Base-by-base conservation (phyloP, 1,284 basidiomycete genomes). In the Rhodotorula sp. region DNA sequence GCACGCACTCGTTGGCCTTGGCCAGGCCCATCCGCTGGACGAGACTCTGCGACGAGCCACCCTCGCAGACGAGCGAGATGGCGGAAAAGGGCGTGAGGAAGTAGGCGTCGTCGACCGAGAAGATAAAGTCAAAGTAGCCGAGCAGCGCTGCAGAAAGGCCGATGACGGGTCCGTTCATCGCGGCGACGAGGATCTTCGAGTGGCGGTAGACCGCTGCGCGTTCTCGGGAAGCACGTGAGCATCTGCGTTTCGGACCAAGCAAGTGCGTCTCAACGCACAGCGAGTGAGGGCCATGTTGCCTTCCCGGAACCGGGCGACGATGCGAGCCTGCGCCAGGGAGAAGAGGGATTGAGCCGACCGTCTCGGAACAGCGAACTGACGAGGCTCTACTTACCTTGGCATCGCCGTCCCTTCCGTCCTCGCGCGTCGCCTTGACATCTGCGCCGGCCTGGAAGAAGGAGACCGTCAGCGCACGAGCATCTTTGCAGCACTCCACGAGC, bases 11-110 rank as follows among this genome's bases (percentile, higher is more conserved):
- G 67, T 74, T 76, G 16, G 75, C 75, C 34, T 70, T 70, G 2
- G 64, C 56, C 47, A 74, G 54, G 20, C 75, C 75, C 72, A 76
- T 72, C 29, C 75, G 68, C 26, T 73, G 67, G 15, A 71, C 70
- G 49, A 76, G 74, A 2, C 64, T 57, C 29, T 71, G 64, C 3
- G 66, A 69, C 0, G 75, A 68, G 12, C 72, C 72, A 12, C 75
- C 75, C 26, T 75, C 71, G 62, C 69, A 70, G 29, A 73, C 75
- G 58, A 76, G 70, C 8, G 72, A 72, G 43, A 76, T 73, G 18
- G 72, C 67, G 4, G 68, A 64, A 58, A 76, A 76, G 12, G 75
- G 75, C 0, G 75, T 76, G 23, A 76, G 52, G 51, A 76, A 65
- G 65, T 71, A 76, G 39, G 75, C 75, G 62, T 59, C 68, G 66